These are phyloP conservation scores for Globisporangium carolinianum DNA, from an alignment of 352 stramenopile genomes.

Conservation along the genomic window DNA sequence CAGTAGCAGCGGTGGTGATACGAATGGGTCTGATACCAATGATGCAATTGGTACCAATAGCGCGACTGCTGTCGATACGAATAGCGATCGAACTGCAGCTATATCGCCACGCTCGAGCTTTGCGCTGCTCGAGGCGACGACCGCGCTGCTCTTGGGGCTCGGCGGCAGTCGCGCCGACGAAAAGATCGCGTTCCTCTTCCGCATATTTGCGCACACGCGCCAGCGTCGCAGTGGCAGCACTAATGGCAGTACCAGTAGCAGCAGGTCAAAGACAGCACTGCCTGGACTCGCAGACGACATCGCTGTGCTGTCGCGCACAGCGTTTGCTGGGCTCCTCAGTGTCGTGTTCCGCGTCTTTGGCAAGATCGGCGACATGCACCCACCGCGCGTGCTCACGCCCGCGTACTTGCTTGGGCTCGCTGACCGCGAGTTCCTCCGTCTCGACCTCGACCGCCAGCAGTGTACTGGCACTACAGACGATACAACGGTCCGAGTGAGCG, in stretches of 20 bases:
- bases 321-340: slow-evolving; percentile 41
- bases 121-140: slow-evolving; percentile 35
- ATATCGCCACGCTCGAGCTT: background rate
- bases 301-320: slow-evolving; percentile 28
- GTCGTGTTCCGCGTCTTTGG: slow-evolving; percentile 45
- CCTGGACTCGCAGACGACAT: slow-evolving; percentile 16
- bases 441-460: slow-evolving; percentile 20
- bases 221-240: background rate
- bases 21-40: no score
- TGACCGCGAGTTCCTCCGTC: slow-evolving; percentile 57
- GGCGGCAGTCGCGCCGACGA: slow-evolving; percentile 32
- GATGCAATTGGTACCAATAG: no score
- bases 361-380: slow-evolving; percentile 51
- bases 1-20: background rate
- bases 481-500: slow-evolving; percentile 4
- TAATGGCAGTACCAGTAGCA: background rate
- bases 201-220: slow-evolving; percentile 38
- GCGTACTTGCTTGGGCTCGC: slow-evolving; percentile 36
- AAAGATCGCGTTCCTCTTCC: slow-evolving; percentile 75
- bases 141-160: slow-evolving; percentile 48
- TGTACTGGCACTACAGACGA: background rate
- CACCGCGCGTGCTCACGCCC: slow-evolving; percentile 24
- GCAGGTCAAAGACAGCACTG: background rate
- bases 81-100: no score
- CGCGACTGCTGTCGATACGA: no score